Evolutionary conservation across 495 filamentous ascomycete genomes (phyloP), one percentile per base, ranked within the genome.

Genomic region (Daldinia decipiens): DNA sequence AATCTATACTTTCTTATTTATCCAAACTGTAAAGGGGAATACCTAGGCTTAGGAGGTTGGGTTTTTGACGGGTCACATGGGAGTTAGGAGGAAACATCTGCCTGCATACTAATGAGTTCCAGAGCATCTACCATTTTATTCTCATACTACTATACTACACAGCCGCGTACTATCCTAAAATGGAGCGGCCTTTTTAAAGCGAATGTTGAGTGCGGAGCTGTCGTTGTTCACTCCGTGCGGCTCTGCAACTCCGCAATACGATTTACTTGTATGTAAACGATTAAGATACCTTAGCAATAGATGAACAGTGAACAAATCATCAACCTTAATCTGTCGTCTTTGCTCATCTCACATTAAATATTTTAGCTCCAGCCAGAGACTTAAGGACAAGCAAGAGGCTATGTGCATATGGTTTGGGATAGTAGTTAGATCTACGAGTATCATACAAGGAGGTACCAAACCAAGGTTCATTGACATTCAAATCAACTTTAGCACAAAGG

Each of bases 31-130:
- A 53, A 65, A 51, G 57, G 50, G 51, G n/a, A n/a, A 13, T 43
- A 31, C 36, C 58, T 29, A 56, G 54, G 59, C 15, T 47, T 54
- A 67, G 50, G 55, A 54, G 43, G 31, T 27, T 15, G 9, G 59
- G 39, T 4, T 27, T 54, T 50, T 45, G 59, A 59, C 24, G 60
- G 45, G 62, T 26, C 31, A 59, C 12, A 32, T 19, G 15, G 69
- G 69, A 67, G 69, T 72, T 67, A 31, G 45, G 21, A 55, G 47
- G 21, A 64, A 52, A 51, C 36, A 26, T 53, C 40, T 17, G 53
- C 4, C 31, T 63, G 32, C 58, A 26, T 50, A 31, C 43, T 29
- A n/a, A 43, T 19, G 24, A 57, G 34, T 19, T 39, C 34, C 55
- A 29, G 21, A 17, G 38, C 29, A 51, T 54, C 15, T 50, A 39